Base-by-base conservation (phyloP, 2,329 filamentous ascomycete species). In the Aspergillus fijiensis region DNA sequence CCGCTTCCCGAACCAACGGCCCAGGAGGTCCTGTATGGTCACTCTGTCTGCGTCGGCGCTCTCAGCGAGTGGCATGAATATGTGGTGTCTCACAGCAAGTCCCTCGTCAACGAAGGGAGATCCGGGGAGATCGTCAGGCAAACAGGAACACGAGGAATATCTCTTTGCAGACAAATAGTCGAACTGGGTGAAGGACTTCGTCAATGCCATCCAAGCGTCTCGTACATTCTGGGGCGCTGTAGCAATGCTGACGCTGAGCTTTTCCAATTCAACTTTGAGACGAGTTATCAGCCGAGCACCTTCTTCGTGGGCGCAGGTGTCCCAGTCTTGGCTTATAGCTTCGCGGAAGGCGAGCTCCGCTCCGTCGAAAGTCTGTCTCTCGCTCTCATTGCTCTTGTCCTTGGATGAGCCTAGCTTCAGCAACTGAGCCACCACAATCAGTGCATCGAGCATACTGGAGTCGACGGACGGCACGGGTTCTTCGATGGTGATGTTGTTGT, bases 371-470 rank as follows among this genome's bases (percentile, higher is more conserved):
- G 52, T 33, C 0, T 51, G 45, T 7, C 58, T 48, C 67, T 68
- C 68, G 3, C 57, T 56, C 7, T 57, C 23, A 6, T 52, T 21
- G 19, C 58, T 49, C 19, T 68, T 68, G 51, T 78, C 76, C 7
- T 64, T 64, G 1, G 76, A 77, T 11, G 70, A 74, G 11, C 76
- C 76, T 5, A 69, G 72, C 48, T 76, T 69, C 6, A 75, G 67
- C n/a, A 79, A 59, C 55, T 64, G 74, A 1, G 72, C 76, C 2
- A 69, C 64, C n/a, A 76, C 70, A 50, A 77, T 73, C 5, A 67
- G 60, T 50, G 68, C 70, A 52, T 77, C 74, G 14, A 75, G 60
- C 10, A 64, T 60, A 56, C 64, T 67, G 10, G 73, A 72, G n/a
- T 60, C 62, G 1, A 51, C 33, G 4, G 31, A 19, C 55, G 67